Conservation (phyloP, 2,329 filamentous ascomycete species). For the Sclerotinia borealis region DNA sequence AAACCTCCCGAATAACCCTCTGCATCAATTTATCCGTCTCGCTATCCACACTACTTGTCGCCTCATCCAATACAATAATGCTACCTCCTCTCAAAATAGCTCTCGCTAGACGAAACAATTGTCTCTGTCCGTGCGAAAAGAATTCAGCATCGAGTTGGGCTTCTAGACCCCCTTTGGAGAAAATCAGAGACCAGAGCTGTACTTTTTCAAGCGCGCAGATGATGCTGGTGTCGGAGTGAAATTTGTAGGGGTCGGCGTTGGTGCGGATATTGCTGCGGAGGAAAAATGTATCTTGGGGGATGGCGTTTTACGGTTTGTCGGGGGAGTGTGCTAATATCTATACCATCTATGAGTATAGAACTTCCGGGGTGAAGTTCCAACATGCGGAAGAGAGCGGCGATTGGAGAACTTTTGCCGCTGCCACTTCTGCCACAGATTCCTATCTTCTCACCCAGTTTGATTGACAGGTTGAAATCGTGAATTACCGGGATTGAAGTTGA, state of each 20-base stretch:
- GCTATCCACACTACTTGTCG: constrained; percentile 47
- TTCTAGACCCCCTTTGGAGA: constrained; percentile 21
- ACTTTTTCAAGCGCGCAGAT: constrained; percentile 41
- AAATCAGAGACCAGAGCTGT: constrained; percentile 26
- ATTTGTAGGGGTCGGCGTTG: constrained; percentile 42
- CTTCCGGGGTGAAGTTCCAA: constrained; percentile 37
- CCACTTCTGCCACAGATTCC: constrained; percentile 42
- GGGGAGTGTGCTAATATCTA: constrained; percentile 41
- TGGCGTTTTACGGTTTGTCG: constrained; percentile 36
- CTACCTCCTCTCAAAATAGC: constrained; percentile 37
- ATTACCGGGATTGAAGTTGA: constrained; percentile 20
- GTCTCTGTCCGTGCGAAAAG: constrained; percentile 52
- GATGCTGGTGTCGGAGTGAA: constrained; percentile 37
- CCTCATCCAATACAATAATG: constrained; percentile 39
- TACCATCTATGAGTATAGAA: constrained; percentile 41
- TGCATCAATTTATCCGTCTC: constrained; percentile 52
- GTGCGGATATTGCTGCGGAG: constrained; percentile 42
- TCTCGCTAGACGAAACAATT: constrained; percentile 44
- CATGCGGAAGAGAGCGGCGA: constrained; percentile 45
- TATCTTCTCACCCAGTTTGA: constrained; percentile 46
- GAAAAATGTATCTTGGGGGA: constrained; percentile 46
- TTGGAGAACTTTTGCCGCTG: constrained; percentile 40
- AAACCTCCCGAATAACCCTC: constrained; percentile 46
- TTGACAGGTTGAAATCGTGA: constrained; percentile 37
- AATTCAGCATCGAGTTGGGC: constrained; percentile 49